These are phyloP conservation scores for Bothriochloa decipiens DNA, from an alignment of 176 grass and related monocot species.

Conservation along the genomic window DNA sequence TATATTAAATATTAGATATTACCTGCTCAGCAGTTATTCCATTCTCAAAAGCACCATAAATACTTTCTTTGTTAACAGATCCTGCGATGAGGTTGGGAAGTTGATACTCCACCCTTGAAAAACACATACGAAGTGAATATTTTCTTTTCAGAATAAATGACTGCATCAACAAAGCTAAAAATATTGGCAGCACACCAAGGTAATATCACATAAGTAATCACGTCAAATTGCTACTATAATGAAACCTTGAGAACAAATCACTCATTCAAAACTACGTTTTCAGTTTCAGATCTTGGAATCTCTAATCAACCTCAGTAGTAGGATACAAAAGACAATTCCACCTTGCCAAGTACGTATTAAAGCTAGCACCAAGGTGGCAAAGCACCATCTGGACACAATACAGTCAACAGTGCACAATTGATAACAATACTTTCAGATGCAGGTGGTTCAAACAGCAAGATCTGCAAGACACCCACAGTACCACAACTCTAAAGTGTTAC, in stretches of 20 bases:
- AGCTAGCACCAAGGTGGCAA: not conserved
- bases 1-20: constrained; percentile 22
- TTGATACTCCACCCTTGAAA: constrained; percentile 88
- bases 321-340: not conserved
- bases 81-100: constrained; percentile 91
- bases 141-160: constrained; percentile 6
- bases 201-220: constrained; percentile 25
- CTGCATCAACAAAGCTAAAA: constrained; percentile 23
- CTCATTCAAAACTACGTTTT: constrained; percentile 17
- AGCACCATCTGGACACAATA: not conserved
- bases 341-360: not conserved
- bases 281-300: not conserved
- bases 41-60: constrained; percentile 93
- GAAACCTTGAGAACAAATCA: constrained; percentile 17
- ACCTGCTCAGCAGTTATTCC: constrained; percentile 93
- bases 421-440: not conserved
- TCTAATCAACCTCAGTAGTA: not conserved
- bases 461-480: not conserved
- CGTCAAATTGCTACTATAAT: not conserved
- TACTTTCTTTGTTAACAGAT: constrained; percentile 92
- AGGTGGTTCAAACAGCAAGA: constrained; percentile 13
- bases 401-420: not conserved
- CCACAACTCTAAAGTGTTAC: not conserved
- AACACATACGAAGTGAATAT: not conserved
- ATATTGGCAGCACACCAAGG: not conserved